phyloP scores from a whole-genome alignment of 352 stramenopile genomes.

The Aphanomyces cochlioides region DNA sequence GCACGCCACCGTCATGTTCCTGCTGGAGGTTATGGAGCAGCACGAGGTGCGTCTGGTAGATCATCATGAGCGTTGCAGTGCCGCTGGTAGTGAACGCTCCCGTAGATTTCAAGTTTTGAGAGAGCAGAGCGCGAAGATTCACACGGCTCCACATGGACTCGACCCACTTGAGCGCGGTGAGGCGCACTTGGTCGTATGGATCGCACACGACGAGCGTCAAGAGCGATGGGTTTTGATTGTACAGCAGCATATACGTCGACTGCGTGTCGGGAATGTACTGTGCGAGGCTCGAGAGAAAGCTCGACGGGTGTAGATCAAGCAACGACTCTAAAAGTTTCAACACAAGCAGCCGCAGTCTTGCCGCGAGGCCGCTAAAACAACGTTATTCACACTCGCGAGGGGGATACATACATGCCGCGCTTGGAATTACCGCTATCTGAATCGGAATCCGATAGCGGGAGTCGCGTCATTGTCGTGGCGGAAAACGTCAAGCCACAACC shows the following conservation, averaged over 20 bases:
- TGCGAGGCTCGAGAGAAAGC: constrained; percentile 72
- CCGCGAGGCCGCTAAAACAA: constrained; percentile 52
- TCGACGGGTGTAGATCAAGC: constrained; percentile 56
- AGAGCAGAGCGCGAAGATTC: constrained; percentile 36
- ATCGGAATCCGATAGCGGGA: constrained; percentile 63
- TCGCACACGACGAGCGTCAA: constrained; percentile 74
- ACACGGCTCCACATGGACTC: constrained; percentile 66
- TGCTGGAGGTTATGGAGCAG: constrained; percentile 80
- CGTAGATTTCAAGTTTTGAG: constrained; percentile 36
- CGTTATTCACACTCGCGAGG: background rate
- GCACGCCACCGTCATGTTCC: constrained; percentile 54
- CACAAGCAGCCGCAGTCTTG: constrained; percentile 68
- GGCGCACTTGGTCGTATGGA: constrained; percentile 65
- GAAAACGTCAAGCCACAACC: constrained; percentile 43
- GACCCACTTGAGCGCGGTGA: constrained; percentile 72
- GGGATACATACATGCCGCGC: constrained; percentile 25
- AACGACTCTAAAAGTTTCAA: constrained; percentile 68
- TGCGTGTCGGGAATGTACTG: constrained; percentile 79
- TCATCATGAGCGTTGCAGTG: constrained; percentile 75
- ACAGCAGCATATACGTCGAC: constrained; percentile 79
- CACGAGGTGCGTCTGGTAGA: constrained; percentile 79
- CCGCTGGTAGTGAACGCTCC: constrained; percentile 82
- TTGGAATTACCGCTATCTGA: constrained; percentile 69
- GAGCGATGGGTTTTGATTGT: constrained; percentile 65
- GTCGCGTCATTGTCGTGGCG: constrained; percentile 37